Evolutionary conservation across 371 early-diverging fungal genomes (phyloP), one percentile per base, ranked within the genome.

Genomic region (Sporodiniella umbellata): DNA sequence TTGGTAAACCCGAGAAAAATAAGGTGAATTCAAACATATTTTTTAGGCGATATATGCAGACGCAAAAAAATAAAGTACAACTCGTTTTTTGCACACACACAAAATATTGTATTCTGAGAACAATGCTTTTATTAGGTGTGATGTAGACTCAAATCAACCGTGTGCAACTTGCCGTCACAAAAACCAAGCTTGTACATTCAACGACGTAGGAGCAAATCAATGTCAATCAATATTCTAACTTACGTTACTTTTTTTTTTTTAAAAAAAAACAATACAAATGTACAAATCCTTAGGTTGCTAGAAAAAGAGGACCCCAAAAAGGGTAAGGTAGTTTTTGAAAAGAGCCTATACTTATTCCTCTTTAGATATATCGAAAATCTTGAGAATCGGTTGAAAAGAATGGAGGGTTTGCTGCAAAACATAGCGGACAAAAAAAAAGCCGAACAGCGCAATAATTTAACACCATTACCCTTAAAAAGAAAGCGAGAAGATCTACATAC

Each of bases 241-340:
- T n/a, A n/a, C n/a, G n/a, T n/a, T n/a, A n/a, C n/a, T n/a, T n/a
- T n/a, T n/a, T n/a, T n/a, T n/a, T n/a, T n/a, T n/a, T n/a, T n/a
- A n/a, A n/a, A n/a, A n/a, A n/a, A n/a, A n/a, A n/a, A n/a, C n/a
- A n/a, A n/a, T n/a, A n/a, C n/a, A 21, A 7, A 10, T 15, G 21
- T 21, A 17, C 5, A 12, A 5, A 19, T 26, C 19, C 22, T 8
- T 43, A 75, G 64, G 60, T 59, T 50, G 56, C 68, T 4, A 75
- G 68, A 46, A 75, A 75, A 30, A 62, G 76, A 42, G 76, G 76
- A 19, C 76, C 76, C 7, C 75, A 72, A 14, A 75, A 75, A 61
- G 75, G 75, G 74, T 73, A 73, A 45, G 30, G 23, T 21, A 2
- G 2, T n/a, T 21, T n/a, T 28, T 15, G 35, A 30, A 37, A 49